A percentile compares a stretch with the other conserved stretches of the same genome.
Conservation (phyloP, 371 early-diverging fungal species). For the Mortierella sp. region DNA sequence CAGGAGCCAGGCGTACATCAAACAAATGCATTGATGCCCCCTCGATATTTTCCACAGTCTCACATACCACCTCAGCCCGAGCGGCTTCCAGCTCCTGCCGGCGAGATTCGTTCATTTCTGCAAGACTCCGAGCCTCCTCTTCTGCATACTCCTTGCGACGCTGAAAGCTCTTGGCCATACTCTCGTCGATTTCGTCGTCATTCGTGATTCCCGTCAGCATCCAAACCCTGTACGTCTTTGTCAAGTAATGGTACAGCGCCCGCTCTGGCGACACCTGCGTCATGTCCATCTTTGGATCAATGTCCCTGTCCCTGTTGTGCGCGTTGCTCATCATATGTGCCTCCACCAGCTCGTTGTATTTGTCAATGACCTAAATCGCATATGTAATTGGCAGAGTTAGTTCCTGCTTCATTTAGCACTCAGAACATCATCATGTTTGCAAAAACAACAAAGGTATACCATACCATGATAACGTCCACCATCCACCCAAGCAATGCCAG, state of each 20-base stretch:
- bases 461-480: constrained; percentile 81
- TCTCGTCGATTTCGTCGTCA: constrained; percentile 42
- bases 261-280: constrained; percentile 58
- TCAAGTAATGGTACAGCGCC: constrained; percentile 42
- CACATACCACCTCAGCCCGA: constrained; percentile 65
- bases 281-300: constrained; percentile 59
- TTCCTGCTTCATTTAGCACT: background rate
- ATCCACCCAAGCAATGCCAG: constrained; percentile 94
- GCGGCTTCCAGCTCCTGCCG: constrained; percentile 32
- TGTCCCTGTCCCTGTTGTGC: constrained; percentile 30
- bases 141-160: constrained; percentile 38
- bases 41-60: constrained; percentile 39
- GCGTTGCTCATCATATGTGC: constrained; percentile 38
- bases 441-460: constrained; percentile 2
- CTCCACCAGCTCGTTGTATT: constrained; percentile 66
- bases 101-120: constrained; percentile 12
- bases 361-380: constrained; percentile 33
- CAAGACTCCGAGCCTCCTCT: constrained; percentile 32
- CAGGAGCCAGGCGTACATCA: constrained; percentile 45
- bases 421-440: no score
- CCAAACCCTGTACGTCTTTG: constrained; percentile 40
- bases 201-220: constrained; percentile 42
- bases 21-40: constrained; percentile 65
- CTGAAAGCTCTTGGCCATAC: constrained; percentile 40
- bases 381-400: background rate